Percentiles rank a stretch among this genome's conserved stretches.
Evolutionary conservation across 305 asterid genomes (phyloP).

Genomic region (Fraxinus albicans): DNA sequence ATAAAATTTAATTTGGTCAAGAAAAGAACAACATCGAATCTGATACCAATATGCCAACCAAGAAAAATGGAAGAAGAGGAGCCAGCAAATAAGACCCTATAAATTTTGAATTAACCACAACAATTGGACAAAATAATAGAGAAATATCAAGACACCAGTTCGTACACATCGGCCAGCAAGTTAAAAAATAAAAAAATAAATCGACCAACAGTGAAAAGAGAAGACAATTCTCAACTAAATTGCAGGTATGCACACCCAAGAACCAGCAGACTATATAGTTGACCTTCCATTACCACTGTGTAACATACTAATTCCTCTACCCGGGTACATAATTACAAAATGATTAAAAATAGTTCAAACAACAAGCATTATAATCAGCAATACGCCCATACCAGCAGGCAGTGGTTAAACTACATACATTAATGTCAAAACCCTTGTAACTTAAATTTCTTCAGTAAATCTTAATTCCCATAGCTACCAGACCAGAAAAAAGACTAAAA

Average conservation of each 20-base stretch:
- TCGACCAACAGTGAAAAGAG: slow-evolving; percentile 3
- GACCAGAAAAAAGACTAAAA: slow-evolving; percentile 3
- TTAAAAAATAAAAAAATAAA: neutral
- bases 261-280: neutral
- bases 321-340: neutral
- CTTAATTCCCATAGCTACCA: neutral
- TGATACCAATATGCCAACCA: neutral
- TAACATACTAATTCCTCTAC: neutral
- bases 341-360: neutral
- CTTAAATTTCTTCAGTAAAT: neutral
- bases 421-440: neutral
- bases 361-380: slow-evolving; percentile 4
- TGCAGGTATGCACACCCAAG: slow-evolving; percentile 25
- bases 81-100: neutral
- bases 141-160: neutral
- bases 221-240: neutral
- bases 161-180: neutral
- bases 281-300: neutral
- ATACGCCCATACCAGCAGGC: neutral
- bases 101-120: neutral
- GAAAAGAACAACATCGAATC: neutral
- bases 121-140: neutral
- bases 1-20: neutral
- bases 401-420: neutral
- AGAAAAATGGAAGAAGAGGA: neutral